These are phyloP conservation scores for Hypoxylon sp. DNA, from an alignment of 2,329 filamentous ascomycete genomes.

Conservation along the genomic window DNA sequence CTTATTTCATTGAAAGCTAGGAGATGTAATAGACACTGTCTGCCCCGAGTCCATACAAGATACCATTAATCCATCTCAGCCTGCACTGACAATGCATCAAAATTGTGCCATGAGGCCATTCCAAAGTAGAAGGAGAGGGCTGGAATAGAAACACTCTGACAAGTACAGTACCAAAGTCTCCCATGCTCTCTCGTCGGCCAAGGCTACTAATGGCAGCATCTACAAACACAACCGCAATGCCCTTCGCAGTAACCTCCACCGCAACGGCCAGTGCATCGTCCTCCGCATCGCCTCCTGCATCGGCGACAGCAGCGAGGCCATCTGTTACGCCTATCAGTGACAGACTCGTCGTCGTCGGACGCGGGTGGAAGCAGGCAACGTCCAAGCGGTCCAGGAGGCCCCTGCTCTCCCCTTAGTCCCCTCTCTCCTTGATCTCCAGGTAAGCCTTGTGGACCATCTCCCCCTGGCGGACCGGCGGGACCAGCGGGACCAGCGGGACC, in stretches of 20 bases:
- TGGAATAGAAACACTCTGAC: background rate
- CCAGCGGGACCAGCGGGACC: background rate
- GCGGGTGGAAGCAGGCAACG: background rate
- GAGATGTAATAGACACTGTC: background rate
- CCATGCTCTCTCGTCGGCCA: background rate
- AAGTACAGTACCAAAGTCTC: background rate
- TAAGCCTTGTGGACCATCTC: too few species aligned
- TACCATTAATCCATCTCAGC: background rate
- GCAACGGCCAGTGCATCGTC: slow-evolving; percentile 2
- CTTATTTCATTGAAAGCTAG: background rate
- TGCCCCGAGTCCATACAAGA: background rate
- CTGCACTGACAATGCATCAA: background rate
- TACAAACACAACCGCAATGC: slow-evolving; percentile 19
- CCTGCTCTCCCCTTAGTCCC: background rate
- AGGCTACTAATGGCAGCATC: slow-evolving; percentile 5
- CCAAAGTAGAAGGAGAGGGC: background rate
- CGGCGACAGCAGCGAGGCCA: background rate
- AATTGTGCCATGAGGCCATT: background rate
- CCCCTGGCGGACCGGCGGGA: background rate
- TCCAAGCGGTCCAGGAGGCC: background rate
- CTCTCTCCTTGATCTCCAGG: slow-evolving; percentile 1
- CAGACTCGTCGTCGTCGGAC: background rate
- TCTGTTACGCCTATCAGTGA: background rate
- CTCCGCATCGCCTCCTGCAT: slow-evolving; percentile 8
- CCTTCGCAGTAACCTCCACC: slow-evolving; percentile 4